phyloP scores from a whole-genome alignment of 2,329 filamentous ascomycete genomes.

The Fusarium sp. region DNA sequence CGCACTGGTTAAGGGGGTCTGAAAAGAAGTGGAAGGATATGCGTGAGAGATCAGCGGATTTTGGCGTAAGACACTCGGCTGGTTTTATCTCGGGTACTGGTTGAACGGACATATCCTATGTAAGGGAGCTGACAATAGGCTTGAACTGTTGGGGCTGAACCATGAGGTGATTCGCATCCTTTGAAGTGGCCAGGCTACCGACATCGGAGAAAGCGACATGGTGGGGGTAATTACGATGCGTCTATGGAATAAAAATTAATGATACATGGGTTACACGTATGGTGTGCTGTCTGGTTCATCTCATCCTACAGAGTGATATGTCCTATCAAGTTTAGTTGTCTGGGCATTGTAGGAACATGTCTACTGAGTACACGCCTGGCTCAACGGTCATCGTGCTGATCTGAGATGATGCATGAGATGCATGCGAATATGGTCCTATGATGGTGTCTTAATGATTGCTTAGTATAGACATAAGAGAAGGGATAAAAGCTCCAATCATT shows the following conservation, averaged over 20 bases:
- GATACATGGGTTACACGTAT: neutral
- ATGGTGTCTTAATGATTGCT: neutral
- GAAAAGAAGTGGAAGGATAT: neutral
- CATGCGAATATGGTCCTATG: neutral
- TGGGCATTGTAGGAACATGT: neutral
- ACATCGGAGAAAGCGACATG: neutral
- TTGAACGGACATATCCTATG: neutral
- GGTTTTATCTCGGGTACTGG: neutral
- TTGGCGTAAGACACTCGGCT: neutral
- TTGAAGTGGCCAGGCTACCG: neutral
- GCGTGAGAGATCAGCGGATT: neutral
- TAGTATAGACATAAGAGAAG: neutral
- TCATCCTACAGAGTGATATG: neutral
- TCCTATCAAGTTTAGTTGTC: neutral
- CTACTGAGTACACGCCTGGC: neutral
- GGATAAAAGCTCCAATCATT: conserved; percentile 16
- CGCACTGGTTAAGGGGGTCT: conserved; percentile 42
- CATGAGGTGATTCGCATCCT: neutral
- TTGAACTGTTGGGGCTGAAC: neutral
- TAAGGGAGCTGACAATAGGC: neutral
- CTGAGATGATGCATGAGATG: neutral
- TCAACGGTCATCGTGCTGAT: neutral
- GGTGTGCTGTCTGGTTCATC: neutral
- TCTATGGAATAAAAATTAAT: neutral
- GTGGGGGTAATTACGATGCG: neutral